These are phyloP conservation scores for Castanospermum australe DNA, from an alignment of 306 rosid genomes.

Conservation along the genomic window DNA sequence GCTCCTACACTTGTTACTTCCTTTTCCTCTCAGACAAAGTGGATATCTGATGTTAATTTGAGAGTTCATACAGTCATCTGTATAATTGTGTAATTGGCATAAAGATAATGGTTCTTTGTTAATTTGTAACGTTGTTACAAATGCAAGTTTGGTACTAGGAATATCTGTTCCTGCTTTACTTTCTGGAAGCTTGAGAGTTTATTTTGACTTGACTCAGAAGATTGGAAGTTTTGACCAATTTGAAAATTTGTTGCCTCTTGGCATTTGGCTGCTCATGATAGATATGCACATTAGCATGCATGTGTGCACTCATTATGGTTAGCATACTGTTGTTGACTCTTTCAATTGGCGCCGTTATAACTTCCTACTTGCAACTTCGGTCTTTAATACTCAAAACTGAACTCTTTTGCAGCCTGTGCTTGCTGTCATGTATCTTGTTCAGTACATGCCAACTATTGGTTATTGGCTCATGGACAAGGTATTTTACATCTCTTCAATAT, in stretches of 20 bases:
- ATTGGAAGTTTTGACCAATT: background rate
- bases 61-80: background rate
- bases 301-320: slow-evolving; percentile 4
- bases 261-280: slow-evolving; percentile 6
- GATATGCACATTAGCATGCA: background rate
- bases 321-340: background rate
- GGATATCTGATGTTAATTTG: background rate
- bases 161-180: slow-evolving; percentile 3
- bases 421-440: slow-evolving; percentile 86
- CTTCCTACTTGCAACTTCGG: background rate
- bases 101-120: background rate
- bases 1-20: background rate
- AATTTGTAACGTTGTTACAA: background rate
- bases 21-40: slow-evolving; percentile 2
- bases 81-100: background rate
- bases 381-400: background rate
- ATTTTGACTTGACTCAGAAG: background rate
- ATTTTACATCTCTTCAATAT: slow-evolving; percentile 20
- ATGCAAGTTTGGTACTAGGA: background rate
- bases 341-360: background rate
- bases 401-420: slow-evolving; percentile 75
- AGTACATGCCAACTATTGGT: slow-evolving; percentile 84
- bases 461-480: slow-evolving; percentile 98
- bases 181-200: background rate
- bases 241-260: background rate